Base-by-base conservation (phyloP, 768 basidiomycete species). In the Suillus decipiens region DNA sequence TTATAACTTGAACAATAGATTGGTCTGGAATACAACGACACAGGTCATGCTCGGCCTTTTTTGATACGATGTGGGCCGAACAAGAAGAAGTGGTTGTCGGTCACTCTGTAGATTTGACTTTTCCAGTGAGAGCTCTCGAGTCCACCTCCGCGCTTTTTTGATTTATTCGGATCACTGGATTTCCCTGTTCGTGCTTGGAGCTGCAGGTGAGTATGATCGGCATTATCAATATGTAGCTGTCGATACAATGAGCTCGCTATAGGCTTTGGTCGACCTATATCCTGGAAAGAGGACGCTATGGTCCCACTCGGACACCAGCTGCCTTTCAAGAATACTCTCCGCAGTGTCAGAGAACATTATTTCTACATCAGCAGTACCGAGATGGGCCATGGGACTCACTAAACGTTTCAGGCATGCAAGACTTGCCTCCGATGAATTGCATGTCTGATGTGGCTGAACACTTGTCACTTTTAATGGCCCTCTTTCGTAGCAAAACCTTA, bases 161-260 rank as follows among this genome's bases (percentile, higher is more conserved):
- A 64, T 37, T 19, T 17, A 31, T 54, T 15, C 17, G 45, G 33
- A 28, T 60, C 19, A 9, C 47, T 33, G 86, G 86, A 79, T 86
- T 45, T 81, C 86, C 0, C 78, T 87, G 2, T 82, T 84, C 59
- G 80, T 86, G 37, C 84, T 87, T 61, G 79, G 84, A 34, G 78
- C 78, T 2, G 86, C 86, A 64, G 85, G 82, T 82, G 64, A 34
- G 69, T 9, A 24, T 10, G 15, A 14, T 28, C 7, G 1, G 34
- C 17, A 6, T 50, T 63, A 41, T 5, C 6, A 22, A 11, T 11
- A 33, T 34, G 15, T 36, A 14, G 12, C 28, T 33, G 36, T 42
- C 12, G 12, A 14, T 45, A 22, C 39, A 14, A 12, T 12, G 12
- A 60, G 24, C 14, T 33, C 42, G 24, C 41, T 34, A 22, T 60